Base-by-base conservation (phyloP, 352 stramenopile genomes). In the Phytopythium helicoides region DNA sequence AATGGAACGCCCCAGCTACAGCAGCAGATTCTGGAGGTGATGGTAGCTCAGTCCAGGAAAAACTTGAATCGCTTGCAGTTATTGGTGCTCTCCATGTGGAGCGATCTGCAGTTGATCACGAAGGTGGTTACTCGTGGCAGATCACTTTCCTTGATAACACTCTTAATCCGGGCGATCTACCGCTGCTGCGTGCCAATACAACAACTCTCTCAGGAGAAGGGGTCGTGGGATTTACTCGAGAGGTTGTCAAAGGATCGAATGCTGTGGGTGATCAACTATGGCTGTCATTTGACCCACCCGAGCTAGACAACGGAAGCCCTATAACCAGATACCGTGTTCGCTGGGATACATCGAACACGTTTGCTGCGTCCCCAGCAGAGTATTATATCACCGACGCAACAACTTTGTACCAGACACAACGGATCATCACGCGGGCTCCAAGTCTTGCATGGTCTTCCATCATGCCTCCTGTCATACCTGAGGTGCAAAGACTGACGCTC, bases 71-170 rank as follows among this genome's bases (percentile, higher is more conserved):
- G 2, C 34, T 93, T 26, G 68, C 70, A 16, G 60, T 73, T 3
- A 57, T 93, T 26, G 81, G 81, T 11, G 52, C 55, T 6, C 36
- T 89, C 2, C 59, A 44, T 15, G 75, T 90, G 0, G 58, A 64
- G 12, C 73, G 78, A 2, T 79, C 68, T 12, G 18, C 6, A 42
- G 18, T 68, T 38, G 76, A 89, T 26, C 47, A 61, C 18, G 71
- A 92, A 51, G 77, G 74, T 9, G 82, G 82, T 4, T 86, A 81
- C 49, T 62, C 50, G 11, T 92, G 80, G 80, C 22, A 60, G n/a
- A 67, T 93, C 33, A 87, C 82, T 21, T 93, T 93, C 52, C 62
- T 91, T n/a, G 81, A 91, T 48, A 76, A 81, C 36, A 64, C 62
- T 2, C 40, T 89, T 19, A 90, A 89, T 48, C 65, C 73, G 6